phyloP scores from a whole-genome alignment of 2,329 filamentous ascomycete genomes.

The Microcyclospora pomicola region DNA sequence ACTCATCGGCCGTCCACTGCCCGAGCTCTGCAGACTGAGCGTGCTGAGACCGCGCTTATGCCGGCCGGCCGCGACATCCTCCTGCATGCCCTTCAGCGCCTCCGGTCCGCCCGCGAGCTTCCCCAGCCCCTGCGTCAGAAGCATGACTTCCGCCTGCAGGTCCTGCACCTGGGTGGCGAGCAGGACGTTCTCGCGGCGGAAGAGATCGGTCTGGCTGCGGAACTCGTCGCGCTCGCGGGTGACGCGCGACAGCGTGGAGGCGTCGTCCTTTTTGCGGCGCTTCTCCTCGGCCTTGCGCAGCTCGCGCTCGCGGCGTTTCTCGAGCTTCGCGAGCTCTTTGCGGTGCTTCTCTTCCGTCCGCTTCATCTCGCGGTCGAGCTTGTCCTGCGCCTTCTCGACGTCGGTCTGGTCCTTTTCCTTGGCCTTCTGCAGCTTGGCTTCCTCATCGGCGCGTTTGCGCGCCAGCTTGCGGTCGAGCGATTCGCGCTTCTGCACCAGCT shows the following conservation, averaged over 20 bases:
- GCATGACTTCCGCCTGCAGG: slow-evolving; percentile 45
- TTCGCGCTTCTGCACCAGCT: slow-evolving; percentile 45
- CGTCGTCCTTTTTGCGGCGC: slow-evolving; percentile 33
- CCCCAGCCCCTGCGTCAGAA: slow-evolving; percentile 32
- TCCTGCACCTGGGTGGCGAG: slow-evolving; percentile 39
- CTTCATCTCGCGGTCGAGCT: slow-evolving; percentile 48
- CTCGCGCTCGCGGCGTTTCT: slow-evolving; percentile 22
- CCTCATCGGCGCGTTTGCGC: slow-evolving; percentile 41
- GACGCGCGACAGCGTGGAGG: slow-evolving; percentile 32
- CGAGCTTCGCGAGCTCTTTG: slow-evolving; percentile 47
- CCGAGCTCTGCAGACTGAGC: background rate
- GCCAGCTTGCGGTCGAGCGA: slow-evolving; percentile 51
- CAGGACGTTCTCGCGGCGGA: slow-evolving; percentile 37
- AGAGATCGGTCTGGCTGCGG: slow-evolving; percentile 29
- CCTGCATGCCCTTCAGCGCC: slow-evolving; percentile 3
- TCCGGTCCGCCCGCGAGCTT: slow-evolving; percentile 5
- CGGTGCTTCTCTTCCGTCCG: slow-evolving; percentile 51
- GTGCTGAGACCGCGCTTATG: background rate
- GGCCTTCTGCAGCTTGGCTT: slow-evolving; percentile 27
- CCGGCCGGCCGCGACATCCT: slow-evolving; percentile 5
- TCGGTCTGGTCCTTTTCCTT: slow-evolving; percentile 25
- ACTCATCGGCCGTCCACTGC: background rate
- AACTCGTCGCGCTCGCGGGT: slow-evolving; percentile 37
- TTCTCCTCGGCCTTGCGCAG: slow-evolving; percentile 32
- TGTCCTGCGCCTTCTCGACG: slow-evolving; percentile 50